These are phyloP conservation scores for Colletotrichum tropicale DNA, from an alignment of 2,329 filamentous ascomycete species.

Conservation along the genomic window DNA sequence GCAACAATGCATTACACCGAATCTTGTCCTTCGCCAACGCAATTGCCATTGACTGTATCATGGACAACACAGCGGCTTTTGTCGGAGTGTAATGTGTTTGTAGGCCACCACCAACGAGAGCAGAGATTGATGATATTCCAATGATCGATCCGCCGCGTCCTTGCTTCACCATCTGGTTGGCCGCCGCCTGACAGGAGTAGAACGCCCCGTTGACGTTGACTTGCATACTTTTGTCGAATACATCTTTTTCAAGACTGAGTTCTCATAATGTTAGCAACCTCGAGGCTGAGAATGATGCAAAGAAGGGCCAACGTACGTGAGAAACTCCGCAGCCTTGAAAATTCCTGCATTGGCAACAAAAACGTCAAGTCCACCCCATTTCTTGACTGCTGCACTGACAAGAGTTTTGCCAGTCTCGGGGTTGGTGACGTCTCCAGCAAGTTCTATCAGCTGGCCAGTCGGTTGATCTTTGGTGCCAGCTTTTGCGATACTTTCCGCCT, in stretches of 20 bases:
- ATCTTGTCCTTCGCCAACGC: constrained; percentile 70
- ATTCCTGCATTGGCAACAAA: constrained; percentile 15
- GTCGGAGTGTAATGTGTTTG: constrained; percentile 78
- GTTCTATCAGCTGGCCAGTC: constrained; percentile 53
- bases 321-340: constrained; percentile 10
- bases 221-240: constrained; percentile 62
- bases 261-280: constrained; percentile 19
- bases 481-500: constrained; percentile 36
- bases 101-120: constrained; percentile 67
- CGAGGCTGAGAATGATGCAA: background rate
- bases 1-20: constrained; percentile 71
- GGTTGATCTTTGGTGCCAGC: constrained; percentile 35
- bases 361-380: constrained; percentile 51
- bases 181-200: constrained; percentile 70
- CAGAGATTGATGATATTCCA: constrained; percentile 69
- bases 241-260: constrained; percentile 58
- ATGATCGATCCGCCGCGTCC: constrained; percentile 64
- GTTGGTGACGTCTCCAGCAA: constrained; percentile 68
- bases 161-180: constrained; percentile 55
- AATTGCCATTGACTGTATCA: constrained; percentile 73
- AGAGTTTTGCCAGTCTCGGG: constrained; percentile 61
- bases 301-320: background rate
- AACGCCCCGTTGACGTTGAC: constrained; percentile 76
- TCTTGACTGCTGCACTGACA: constrained; percentile 43
- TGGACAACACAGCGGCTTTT: constrained; percentile 70